Conservation (phyloP, 2,329 filamentous ascomycete species). For the Dichotomopilus funicola region DNA sequence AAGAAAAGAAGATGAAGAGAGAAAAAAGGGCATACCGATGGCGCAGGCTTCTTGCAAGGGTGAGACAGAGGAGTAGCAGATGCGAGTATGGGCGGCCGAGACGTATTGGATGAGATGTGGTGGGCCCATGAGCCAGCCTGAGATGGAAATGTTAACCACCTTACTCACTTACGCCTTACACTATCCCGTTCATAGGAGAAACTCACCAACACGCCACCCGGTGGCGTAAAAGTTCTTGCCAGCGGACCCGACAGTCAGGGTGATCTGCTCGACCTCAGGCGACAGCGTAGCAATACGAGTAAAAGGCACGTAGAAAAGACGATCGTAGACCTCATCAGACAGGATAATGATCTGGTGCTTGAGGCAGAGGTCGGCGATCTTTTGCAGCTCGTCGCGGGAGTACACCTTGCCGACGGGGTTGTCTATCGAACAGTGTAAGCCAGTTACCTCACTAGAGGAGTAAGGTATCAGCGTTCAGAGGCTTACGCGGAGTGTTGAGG, state of each 20-base stretch:
- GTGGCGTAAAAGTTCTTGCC: slow-evolving; percentile 99
- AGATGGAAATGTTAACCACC: neutral
- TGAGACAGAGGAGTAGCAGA: slow-evolving; percentile 91
- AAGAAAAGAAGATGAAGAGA: neutral
- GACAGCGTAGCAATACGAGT: slow-evolving; percentile 87
- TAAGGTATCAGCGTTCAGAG: neutral
- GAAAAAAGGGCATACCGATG: slow-evolving; percentile 43
- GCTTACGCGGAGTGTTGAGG: slow-evolving; percentile 61
- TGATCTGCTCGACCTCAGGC: slow-evolving; percentile 80
- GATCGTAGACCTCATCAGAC: slow-evolving; percentile 89
- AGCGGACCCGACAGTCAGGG: slow-evolving; percentile 88
- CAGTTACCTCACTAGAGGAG: neutral
- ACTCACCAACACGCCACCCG: slow-evolving; percentile 76
- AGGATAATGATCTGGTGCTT: slow-evolving; percentile 93
- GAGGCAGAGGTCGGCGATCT: slow-evolving; percentile 81
- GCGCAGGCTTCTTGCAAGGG: slow-evolving; percentile 92
- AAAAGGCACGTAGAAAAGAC: slow-evolving; percentile 91
- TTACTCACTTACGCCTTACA: no score
- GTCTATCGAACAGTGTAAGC: slow-evolving; percentile 41
- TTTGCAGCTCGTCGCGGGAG: slow-evolving; percentile 72
- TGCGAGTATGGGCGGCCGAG: slow-evolving; percentile 85
- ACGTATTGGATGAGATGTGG: slow-evolving; percentile 87
- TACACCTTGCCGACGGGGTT: slow-evolving; percentile 98
- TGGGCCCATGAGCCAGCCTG: slow-evolving; percentile 84
- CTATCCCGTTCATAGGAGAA: no score